Base-by-base conservation (phyloP, 2,329 filamentous ascomycete genomes). In the Sporothrix phasma region DNA sequence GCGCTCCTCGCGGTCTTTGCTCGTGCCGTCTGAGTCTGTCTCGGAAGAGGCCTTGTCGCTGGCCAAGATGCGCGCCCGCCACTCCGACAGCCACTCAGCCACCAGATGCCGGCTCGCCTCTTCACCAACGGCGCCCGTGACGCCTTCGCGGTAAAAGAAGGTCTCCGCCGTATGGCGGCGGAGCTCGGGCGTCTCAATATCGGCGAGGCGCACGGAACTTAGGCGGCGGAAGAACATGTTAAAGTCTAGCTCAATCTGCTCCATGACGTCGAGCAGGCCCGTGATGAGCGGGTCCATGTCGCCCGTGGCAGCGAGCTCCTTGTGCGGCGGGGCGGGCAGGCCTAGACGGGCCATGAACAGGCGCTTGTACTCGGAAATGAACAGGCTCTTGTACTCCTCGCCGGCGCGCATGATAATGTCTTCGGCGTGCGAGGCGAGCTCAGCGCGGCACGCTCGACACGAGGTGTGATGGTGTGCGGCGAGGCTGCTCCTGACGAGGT, bases 221-320 rank as follows among this genome's bases (percentile, higher is more conserved):
- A 99, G 79, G 8, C 88, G 84, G 45, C 95, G 84, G 81, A 97
- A 97, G 73, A 95, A 94, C 71, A 95, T 89, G 72, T 96, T 90
- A 75, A 97, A 99, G 73, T 99, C 94, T 2, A 99, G 78, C 72
- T 95, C 89, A 19, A 92, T 77, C 1, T 83, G 83, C 73, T 96
- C 89, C 75, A 99, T 80, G 0, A 84, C 86, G 72, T 97, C 91
- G 0, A 99, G 81, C 11, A 90, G 76, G 63, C 90, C 85, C n/a
- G 88, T 92, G 73, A 93, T 94, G 2, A 97, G 76, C 0, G 82
- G 77, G 24, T 95, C 83, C 70, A 97, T 96, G 73, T 97, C 93
- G 84, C 67, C 87, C 85, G 69, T 83, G 81, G 0, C 78, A 82
- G 70, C 85, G 86, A 61, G 56, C 3, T 54, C 49, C 29, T 45